Evolutionary conservation across 495 filamentous ascomycete genomes (phyloP).

Genomic region (Cetradonia linearis): DNA sequence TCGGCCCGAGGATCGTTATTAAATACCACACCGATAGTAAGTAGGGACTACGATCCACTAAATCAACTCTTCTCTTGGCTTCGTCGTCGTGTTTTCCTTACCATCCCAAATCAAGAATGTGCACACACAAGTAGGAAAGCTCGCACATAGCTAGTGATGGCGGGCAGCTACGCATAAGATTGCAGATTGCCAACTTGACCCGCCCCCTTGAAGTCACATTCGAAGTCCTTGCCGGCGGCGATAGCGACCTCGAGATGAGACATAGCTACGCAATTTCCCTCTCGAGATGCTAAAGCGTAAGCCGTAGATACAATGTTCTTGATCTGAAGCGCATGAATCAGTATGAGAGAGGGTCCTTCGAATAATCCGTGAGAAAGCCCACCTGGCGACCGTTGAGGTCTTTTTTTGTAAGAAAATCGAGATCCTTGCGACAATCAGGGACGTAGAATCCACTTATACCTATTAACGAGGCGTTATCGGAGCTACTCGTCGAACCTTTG

Average conservation of each 20-base stretch:
- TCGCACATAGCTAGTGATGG: too few species aligned
- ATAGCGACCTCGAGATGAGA: conserved; percentile 7
- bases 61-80: neutral
- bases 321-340: neutral
- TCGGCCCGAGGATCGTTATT: too few species aligned
- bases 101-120: neutral
- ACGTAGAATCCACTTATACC: too few species aligned
- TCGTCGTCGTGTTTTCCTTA: neutral
- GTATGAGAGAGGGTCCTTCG: neutral
- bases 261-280: conserved; percentile 1
- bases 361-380: neutral
- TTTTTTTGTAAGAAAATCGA: conserved; percentile 1
- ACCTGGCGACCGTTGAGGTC: conserved; percentile 1
- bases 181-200: too few species aligned
- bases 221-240: neutral
- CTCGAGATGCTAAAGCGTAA: conserved; percentile 8
- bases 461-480: too few species aligned
- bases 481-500: too few species aligned
- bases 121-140: neutral
- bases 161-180: too few species aligned
- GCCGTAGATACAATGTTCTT: neutral
- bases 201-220: too few species aligned
- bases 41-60: neutral
- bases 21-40: too few species aligned
- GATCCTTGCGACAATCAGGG: neutral